Evolutionary conservation across 345 rosid species (phyloP).

Genomic region (Kandelia obovata): DNA sequence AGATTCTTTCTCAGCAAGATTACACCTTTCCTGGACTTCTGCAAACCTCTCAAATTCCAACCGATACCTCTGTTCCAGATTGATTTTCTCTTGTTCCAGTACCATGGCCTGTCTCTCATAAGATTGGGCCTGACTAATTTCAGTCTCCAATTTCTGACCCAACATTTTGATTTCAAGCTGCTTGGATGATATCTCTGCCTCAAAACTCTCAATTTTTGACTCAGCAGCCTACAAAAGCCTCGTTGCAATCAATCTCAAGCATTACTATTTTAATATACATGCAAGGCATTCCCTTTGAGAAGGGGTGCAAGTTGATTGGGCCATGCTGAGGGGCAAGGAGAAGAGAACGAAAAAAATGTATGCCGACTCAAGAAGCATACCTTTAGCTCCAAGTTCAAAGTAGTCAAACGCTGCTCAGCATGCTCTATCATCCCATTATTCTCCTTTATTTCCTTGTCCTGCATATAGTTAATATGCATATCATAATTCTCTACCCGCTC

Average conservation of each 20-base stretch:
- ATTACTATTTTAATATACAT: background rate
- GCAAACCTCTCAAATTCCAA: conserved; percentile 82
- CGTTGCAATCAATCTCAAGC: conserved; percentile 11
- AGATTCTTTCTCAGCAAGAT: conserved; percentile 75
- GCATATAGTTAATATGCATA: conserved; percentile 26
- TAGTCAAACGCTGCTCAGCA: conserved; percentile 77
- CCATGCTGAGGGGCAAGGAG: no score
- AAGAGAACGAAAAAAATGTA: no score
- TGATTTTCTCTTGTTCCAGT: conserved; percentile 80
- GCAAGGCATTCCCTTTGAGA: no score
- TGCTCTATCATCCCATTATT: conserved; percentile 63
- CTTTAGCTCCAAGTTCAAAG: conserved; percentile 79
- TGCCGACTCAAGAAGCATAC: conserved; percentile 33
- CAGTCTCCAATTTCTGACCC: conserved; percentile 61
- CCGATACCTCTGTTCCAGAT: conserved; percentile 71
- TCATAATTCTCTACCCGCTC: background rate
- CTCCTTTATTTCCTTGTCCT: conserved; percentile 82
- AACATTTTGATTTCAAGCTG: conserved; percentile 56
- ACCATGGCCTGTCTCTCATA: conserved; percentile 77
- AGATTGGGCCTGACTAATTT: conserved; percentile 59
- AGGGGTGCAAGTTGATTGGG: no score
- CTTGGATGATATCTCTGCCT: conserved; percentile 56
- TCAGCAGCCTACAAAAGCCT: conserved; percentile 75
- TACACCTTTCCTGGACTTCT: conserved; percentile 79
- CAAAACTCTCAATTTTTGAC: conserved; percentile 75